A percentile compares a stretch with the other conserved stretches of the same genome.
These are phyloP conservation scores for Trypanosoma cruzi DNA, from an alignment of 208 protist genomes.

Conservation along the genomic window DNA sequence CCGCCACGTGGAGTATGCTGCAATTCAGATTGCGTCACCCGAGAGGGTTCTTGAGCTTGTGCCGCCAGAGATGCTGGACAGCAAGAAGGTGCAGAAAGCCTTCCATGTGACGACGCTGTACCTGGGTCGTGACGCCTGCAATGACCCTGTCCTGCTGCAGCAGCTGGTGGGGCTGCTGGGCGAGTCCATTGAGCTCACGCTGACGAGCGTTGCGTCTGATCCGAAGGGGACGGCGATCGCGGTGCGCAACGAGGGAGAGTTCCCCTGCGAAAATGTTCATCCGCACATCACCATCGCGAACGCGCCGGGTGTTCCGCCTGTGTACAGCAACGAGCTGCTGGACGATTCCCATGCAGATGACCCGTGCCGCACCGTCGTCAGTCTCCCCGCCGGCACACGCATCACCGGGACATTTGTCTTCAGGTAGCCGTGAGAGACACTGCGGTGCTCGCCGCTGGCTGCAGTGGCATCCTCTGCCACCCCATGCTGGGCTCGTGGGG, in stretches of 20 bases:
- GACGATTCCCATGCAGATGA: conserved; percentile 25
- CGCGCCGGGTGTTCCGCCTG: conserved; percentile 42
- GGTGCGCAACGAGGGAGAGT: conserved; percentile 33
- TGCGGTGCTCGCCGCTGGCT: not conserved
- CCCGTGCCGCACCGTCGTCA: conserved; percentile 13
- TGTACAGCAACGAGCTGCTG: conserved; percentile 69
- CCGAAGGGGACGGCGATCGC: conserved; percentile 42
- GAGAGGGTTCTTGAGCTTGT: too few relatives aligned
- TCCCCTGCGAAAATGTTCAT: conserved; percentile 45
- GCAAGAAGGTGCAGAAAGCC: too few relatives aligned
- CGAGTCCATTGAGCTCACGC: conserved; percentile 30
- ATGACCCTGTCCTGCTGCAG: conserved; percentile 49
- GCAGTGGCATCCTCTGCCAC: too few relatives aligned
- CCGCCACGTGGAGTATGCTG: too few relatives aligned
- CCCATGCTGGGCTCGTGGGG: too few relatives aligned
- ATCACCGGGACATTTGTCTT: conserved; percentile 27
- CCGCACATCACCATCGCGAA: conserved; percentile 65
- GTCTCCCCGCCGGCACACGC: conserved; percentile 20
- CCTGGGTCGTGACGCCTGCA: too few relatives aligned
- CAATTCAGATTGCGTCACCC: too few relatives aligned
- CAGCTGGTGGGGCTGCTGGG: conserved; percentile 44
- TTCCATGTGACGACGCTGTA: too few relatives aligned
- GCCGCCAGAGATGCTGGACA: too few relatives aligned
- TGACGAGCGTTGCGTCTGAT: conserved; percentile 58
- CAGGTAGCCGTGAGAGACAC: not conserved